phyloP scores from a whole-genome alignment of 148 eudicot genomes.

The Arbutus unedo region DNA sequence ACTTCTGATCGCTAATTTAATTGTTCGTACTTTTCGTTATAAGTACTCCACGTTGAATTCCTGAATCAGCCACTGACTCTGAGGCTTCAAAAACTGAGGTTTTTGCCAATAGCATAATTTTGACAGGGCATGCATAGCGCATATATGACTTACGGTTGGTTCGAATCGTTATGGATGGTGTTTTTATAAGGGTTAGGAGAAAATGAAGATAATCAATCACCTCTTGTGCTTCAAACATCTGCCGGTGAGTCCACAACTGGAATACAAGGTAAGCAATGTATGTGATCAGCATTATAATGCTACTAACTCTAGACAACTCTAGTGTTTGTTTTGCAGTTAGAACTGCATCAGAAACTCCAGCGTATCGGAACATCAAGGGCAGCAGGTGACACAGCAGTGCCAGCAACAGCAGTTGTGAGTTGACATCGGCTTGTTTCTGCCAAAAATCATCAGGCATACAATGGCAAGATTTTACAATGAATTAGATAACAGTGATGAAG shows the following conservation, averaged over 20 bases:
- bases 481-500: too few relatives aligned
- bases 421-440: conserved; percentile 95
- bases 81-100: too few relatives aligned
- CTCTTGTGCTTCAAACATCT: conserved; percentile 63
- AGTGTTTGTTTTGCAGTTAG: conserved; percentile 32
- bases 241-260: conserved; percentile 85
- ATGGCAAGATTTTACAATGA: too few relatives aligned
- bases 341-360: conserved; percentile 22
- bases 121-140: too few relatives aligned
- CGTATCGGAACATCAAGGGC: conserved; percentile 52
- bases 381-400: conserved; percentile 72
- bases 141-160: too few relatives aligned
- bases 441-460: neutral
- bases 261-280: conserved; percentile 72
- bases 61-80: too few relatives aligned
- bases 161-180: too few relatives aligned
- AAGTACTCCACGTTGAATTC: too few relatives aligned
- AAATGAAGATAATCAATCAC: conserved; percentile 20
- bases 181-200: too few relatives aligned
- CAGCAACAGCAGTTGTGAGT: conserved; percentile 60
- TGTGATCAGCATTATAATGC: conserved; percentile 72
- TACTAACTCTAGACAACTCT: conserved; percentile 57
- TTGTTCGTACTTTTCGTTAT: too few relatives aligned
- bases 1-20: too few relatives aligned
- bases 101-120: too few relatives aligned